These are phyloP conservation scores for Colletotrichum paranaense DNA, from an alignment of 2,329 filamentous ascomycete species.

Conservation along the genomic window DNA sequence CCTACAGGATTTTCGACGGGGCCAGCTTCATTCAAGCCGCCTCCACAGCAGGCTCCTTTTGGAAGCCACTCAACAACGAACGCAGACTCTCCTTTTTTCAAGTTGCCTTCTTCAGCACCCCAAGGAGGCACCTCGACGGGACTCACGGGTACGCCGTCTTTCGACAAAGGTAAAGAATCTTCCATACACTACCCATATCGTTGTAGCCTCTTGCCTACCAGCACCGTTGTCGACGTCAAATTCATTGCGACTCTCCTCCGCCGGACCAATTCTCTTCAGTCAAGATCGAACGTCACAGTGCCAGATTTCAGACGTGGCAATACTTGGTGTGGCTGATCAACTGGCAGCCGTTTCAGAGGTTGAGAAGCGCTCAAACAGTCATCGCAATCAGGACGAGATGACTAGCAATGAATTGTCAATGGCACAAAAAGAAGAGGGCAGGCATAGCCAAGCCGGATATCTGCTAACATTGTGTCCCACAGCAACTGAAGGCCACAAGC, in stretches of 20 bases:
- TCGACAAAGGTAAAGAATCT: constrained; percentile 28
- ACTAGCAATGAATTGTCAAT: not conserved
- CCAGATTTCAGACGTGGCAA: not conserved
- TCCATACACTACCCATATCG: not conserved
- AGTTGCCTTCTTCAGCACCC: constrained; percentile 10
- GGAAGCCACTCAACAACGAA: not conserved
- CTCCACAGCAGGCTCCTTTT: constrained; percentile 2
- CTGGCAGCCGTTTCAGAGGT: not conserved
- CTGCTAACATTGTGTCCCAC: constrained; percentile 22
- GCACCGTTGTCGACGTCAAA: not conserved
- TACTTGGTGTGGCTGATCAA: not conserved
- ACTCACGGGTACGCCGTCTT: constrained; percentile 12
- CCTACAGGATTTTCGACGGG: constrained; percentile 11
- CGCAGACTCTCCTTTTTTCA: not conserved
- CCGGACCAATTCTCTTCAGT: not conserved
- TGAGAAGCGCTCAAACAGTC: not conserved
- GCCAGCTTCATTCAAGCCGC: constrained; percentile 18
- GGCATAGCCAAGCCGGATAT: not conserved
- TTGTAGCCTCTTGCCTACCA: not conserved
- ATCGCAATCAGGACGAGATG: not conserved
- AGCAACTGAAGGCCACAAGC: constrained; percentile 17
- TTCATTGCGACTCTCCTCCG: no score
- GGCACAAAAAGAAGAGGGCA: not conserved
- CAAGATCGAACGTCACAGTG: not conserved
- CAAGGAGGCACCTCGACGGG: not conserved